Percentiles rank a stretch among this genome's conserved stretches.
These are phyloP conservation scores for Phytophthora quininea DNA, from an alignment of 352 stramenopile genomes.

Conservation along the genomic window DNA sequence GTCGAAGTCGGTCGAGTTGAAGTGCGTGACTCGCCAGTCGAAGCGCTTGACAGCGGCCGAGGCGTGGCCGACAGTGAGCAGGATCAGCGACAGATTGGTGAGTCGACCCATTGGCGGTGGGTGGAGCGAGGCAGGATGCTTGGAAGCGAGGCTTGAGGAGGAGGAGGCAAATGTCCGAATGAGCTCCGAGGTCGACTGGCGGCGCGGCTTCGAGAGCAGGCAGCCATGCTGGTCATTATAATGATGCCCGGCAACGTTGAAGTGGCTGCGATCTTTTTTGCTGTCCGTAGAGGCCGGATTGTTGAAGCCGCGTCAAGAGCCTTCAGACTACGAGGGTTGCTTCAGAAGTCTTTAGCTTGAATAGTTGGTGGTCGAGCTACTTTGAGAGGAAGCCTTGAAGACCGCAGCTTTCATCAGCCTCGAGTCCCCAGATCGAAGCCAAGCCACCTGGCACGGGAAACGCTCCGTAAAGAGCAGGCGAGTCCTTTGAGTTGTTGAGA, in stretches of 20 bases:
- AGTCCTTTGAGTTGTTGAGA: background rate
- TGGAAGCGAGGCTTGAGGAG: conserved; percentile 15
- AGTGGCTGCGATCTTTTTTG: background rate
- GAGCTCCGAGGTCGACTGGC: conserved; percentile 5
- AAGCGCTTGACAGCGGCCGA: conserved; percentile 32
- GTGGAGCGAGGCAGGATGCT: background rate
- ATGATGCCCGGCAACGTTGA: background rate
- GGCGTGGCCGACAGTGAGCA: conserved; percentile 11
- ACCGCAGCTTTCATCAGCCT: background rate
- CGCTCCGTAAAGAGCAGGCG: background rate
- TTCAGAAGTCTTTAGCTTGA: too few relatives aligned
- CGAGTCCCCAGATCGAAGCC: background rate
- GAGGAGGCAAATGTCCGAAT: conserved; percentile 38
- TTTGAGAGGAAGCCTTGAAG: background rate
- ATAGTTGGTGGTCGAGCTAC: background rate
- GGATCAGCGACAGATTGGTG: conserved; percentile 6
- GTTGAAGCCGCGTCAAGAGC: background rate
- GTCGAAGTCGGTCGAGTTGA: conserved; percentile 42
- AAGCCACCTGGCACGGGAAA: background rate
- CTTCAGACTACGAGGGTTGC: too few relatives aligned
- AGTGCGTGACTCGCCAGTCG: conserved; percentile 45
- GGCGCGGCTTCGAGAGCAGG: background rate
- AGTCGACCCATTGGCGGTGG: conserved; percentile 8
- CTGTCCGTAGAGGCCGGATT: background rate
- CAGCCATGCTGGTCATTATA: background rate